Percentiles rank a stretch among this genome's conserved stretches.
Evolutionary conservation across 306 rosid genomes (phyloP).

Genomic region (Acacia melanoxylon): DNA sequence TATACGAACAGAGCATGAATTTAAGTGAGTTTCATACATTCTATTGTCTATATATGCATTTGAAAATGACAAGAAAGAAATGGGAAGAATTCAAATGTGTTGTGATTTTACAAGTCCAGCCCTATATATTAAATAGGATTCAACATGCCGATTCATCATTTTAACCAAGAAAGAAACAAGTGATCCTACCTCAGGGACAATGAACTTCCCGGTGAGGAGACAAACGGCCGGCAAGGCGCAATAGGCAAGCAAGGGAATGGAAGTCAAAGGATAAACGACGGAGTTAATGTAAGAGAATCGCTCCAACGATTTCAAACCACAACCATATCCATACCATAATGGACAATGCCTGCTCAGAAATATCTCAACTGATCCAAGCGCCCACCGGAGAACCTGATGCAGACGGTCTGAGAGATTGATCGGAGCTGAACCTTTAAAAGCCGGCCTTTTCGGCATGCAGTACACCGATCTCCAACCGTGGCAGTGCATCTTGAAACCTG

Average conservation of each 20-base stretch:
- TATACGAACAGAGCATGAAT: not conserved
- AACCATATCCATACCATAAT: constrained; percentile 90
- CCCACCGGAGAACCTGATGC: constrained; percentile 96
- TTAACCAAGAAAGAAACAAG: not conserved
- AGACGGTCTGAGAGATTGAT: constrained; percentile 86
- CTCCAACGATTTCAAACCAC: constrained; percentile 86
- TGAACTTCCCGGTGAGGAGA: constrained; percentile 88
- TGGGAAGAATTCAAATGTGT: not conserved
- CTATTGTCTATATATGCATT: not conserved
- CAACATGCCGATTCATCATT: not conserved
- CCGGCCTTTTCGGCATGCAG: constrained; percentile 89
- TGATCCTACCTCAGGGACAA: constrained; percentile 76
- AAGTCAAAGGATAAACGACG: constrained; percentile 85
- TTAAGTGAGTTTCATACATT: not conserved
- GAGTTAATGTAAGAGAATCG: constrained; percentile 93
- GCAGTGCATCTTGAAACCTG: constrained; percentile 96
- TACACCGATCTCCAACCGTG: constrained; percentile 97
- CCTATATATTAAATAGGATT: not conserved
- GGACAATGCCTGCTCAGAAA: constrained; percentile 85
- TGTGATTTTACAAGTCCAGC: not conserved
- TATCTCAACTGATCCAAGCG: constrained; percentile 92
- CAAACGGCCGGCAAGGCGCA: constrained; percentile 90
- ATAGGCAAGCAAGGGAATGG: constrained; percentile 76
- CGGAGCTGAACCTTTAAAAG: constrained; percentile 96
- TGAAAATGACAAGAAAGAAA: not conserved